Evolutionary conservation across 2,329 filamentous ascomycete genomes (phyloP).

Genomic region (Ophiocordyceps robertsii): DNA sequence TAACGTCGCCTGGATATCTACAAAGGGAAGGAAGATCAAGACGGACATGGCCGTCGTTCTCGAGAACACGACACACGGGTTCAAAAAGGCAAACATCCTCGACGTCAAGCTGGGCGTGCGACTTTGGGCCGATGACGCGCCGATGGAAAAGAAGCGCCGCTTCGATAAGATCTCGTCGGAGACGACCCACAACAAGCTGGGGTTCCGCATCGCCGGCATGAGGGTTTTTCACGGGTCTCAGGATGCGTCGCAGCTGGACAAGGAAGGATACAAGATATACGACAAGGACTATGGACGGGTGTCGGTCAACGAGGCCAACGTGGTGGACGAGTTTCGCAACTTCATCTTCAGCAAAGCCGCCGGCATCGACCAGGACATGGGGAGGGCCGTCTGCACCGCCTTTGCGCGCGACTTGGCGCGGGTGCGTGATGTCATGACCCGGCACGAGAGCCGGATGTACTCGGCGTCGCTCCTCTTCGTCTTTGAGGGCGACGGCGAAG

Average conservation of each 20-base stretch:
- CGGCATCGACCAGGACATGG: constrained; percentile 45
- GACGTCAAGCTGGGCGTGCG: constrained; percentile 84
- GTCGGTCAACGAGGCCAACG: constrained; percentile 37
- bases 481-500: constrained; percentile 48
- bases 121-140: constrained; percentile 69
- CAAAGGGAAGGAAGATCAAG: constrained; percentile 46
- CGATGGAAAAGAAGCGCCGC: constrained; percentile 41
- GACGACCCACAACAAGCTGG: constrained; percentile 46
- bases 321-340: constrained; percentile 37
- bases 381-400: constrained; percentile 37
- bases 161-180: constrained; percentile 45
- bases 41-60: constrained; percentile 74
- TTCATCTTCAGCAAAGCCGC: constrained; percentile 46
- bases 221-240: constrained; percentile 45
- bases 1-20: constrained; percentile 30
- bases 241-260: constrained; percentile 34
- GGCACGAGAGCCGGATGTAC: constrained; percentile 49
- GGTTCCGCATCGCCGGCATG: constrained; percentile 55
- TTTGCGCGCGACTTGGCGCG: constrained; percentile 39
- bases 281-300: constrained; percentile 49
- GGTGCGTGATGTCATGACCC: constrained; percentile 39
- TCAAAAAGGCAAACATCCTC: constrained; percentile 74
- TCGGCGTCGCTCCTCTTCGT: constrained; percentile 49
- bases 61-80: constrained; percentile 71
- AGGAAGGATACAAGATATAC: constrained; percentile 44